Evolutionary conservation across 164 flowering plant species (phyloP).

Genomic region (Umbilicus rupestris): DNA sequence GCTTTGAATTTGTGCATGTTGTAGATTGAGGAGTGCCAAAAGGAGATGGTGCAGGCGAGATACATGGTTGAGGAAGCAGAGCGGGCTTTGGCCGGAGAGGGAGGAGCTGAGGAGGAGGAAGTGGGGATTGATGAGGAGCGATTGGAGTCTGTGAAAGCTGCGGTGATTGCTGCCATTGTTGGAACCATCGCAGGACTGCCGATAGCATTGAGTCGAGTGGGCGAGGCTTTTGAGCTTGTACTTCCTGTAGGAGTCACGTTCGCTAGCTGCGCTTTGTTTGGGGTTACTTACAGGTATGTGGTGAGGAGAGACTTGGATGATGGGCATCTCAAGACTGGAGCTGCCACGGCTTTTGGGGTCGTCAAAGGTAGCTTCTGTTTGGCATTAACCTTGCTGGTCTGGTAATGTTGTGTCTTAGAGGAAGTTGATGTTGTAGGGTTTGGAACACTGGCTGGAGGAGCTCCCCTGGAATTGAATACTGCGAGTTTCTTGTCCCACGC

Average conservation of each 20-base stretch:
- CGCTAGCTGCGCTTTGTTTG: constrained; percentile 76
- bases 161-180: constrained; percentile 50
- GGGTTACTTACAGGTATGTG: constrained; percentile 74
- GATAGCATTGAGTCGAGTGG: constrained; percentile 40
- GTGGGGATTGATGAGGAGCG: constrained; percentile 45
- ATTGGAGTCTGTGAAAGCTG: constrained; percentile 77
- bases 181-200: constrained; percentile 85
- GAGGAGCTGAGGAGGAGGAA: constrained; percentile 16
- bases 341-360: constrained; percentile 69
- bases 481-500: constrained; percentile 56
- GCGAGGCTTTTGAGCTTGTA: constrained; percentile 35
- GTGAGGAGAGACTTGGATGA: constrained; percentile 80
- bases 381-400: background rate
- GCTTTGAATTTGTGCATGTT: constrained; percentile 8
- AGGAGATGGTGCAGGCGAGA: constrained; percentile 61
- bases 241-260: constrained; percentile 58
- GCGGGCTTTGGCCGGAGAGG: constrained; percentile 27
- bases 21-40: constrained; percentile 89
- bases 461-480: constrained; percentile 45
- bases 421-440: constrained; percentile 48
- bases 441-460: constrained; percentile 48
- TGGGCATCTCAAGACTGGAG: constrained; percentile 75
- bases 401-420: too few relatives aligned
- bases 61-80: constrained; percentile 77
- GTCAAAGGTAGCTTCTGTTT: constrained; percentile 48